A percentile compares a stretch with the other conserved stretches of the same genome.
These are phyloP conservation scores for Globisporangium spinosum DNA, from an alignment of 352 stramenopile genomes.

Conservation along the genomic window DNA sequence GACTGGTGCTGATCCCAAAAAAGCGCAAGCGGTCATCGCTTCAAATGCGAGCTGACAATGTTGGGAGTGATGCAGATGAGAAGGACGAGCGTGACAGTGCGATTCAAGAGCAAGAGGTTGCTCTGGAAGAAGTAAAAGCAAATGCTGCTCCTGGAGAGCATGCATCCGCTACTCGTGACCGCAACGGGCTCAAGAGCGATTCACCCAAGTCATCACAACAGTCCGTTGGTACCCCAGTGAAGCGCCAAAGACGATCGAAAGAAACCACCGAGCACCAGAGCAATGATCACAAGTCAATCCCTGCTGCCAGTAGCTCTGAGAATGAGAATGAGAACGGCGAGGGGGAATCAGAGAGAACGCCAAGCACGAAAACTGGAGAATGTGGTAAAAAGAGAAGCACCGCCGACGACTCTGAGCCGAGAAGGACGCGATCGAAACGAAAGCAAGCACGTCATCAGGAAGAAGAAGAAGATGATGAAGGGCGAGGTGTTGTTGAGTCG, in stretches of 20 bases:
- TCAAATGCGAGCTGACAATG: constrained; percentile 3
- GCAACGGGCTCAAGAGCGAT: not conserved
- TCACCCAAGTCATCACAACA: not conserved
- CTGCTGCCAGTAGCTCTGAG: not conserved
- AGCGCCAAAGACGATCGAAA: constrained; percentile 5
- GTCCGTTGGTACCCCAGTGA: not conserved
- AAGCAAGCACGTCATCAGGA: constrained; percentile 1
- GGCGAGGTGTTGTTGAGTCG: not conserved
- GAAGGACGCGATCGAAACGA: constrained; percentile 3
- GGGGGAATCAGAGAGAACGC: not conserved
- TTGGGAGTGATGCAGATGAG: not conserved
- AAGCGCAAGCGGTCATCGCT: constrained; percentile 16
- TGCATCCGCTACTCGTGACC: not conserved
- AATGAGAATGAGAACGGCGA: not conserved
- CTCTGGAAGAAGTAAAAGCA: too few relatives aligned
- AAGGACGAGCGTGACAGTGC: not conserved
- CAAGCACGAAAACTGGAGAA: not conserved
- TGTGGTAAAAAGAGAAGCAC: not conserved
- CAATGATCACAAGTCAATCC: not conserved
- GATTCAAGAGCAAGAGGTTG: not conserved
- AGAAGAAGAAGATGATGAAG: not conserved
- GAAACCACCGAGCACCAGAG: not conserved
- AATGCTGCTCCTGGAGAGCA: not conserved
- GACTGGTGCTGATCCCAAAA: not conserved
- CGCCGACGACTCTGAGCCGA: constrained; percentile 10